Base-by-base conservation (phyloP, 345 rosid species). In the Eutrema heterophyllum region DNA sequence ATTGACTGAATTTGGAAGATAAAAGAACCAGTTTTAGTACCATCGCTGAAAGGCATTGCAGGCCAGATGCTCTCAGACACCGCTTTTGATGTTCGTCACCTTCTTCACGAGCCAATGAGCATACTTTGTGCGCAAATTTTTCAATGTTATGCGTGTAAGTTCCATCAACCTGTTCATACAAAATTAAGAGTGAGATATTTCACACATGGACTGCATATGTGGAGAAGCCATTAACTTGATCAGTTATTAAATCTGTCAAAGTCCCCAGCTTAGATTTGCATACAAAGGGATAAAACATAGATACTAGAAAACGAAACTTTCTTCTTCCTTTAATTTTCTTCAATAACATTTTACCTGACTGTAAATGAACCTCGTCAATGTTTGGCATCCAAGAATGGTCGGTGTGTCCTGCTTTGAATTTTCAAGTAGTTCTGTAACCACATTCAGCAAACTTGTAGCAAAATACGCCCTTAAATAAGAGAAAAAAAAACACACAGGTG, bases 11-110 rank as follows among this genome's bases (percentile, higher is more conserved):
- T 33, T 51, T 52, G 24, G 33, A 51, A 40, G 27, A 32, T 16
- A 21, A 39, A 78, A 67, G n/a, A 53, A 14, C 30, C 9, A 30
- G 46, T 30, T 52, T n/a, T 68, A 72, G 51, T 84, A 95, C 98
- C 97, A 95, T 87, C 52, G 97, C 96, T 71, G 98, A 87, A 67
- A 95, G 89, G 79, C 99, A 95, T 71, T 95, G 96, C 83, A 95
- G 78, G 72, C 93, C 85, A 52, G 92, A 84, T 39, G 98, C 96
- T 76, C 89, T 84, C 68, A 90, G 73, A 62, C 79, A 53, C 64
- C 51, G 68, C n/a, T 55, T 82, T 43, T 76, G 75, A 70, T 80
- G 80, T 71, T 85, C 90, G 12, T 80, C 85, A 71, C 86, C 89
- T 39, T 58, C 77, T 67, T 83, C 86, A 10, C 76, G 71, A 68